Percentiles rank a stretch among this genome's conserved stretches.
These are phyloP conservation scores for Globisporangium cylindrosporum DNA, from an alignment of 352 stramenopile genomes.

Conservation along the genomic window DNA sequence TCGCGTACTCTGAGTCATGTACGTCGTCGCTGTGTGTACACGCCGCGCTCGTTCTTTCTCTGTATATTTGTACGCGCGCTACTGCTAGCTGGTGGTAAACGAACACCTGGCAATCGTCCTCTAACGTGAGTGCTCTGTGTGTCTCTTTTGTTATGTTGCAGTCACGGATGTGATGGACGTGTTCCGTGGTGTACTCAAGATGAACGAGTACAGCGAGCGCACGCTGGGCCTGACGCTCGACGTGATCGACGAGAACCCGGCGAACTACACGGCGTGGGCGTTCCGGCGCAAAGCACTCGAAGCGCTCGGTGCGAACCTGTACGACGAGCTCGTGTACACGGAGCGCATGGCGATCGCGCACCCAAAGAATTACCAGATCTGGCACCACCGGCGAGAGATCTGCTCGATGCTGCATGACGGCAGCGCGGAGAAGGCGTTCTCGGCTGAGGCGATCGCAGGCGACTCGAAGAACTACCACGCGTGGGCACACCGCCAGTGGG, in stretches of 20 bases:
- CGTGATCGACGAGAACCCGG: conserved; percentile 94
- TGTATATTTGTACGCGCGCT: not conserved
- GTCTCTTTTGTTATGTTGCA: conserved; percentile 20
- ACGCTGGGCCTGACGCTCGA: conserved; percentile 90
- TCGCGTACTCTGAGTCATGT: conserved; percentile 74
- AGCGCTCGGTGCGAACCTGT: conserved; percentile 64
- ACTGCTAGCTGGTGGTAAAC: not conserved
- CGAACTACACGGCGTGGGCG: conserved; percentile 99
- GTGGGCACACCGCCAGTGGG: conserved; percentile 97
- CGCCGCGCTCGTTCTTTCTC: not conserved
- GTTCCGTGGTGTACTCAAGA: conserved; percentile 91
- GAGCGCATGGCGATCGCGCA: conserved; percentile 89
- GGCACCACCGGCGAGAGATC: conserved; percentile 96
- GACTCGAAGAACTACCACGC: conserved; percentile 99
- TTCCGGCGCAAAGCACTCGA: conserved; percentile 92
- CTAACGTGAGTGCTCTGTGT: not conserved
- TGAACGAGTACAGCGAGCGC: conserved; percentile 90
- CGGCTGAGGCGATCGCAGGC: conserved; percentile 87
- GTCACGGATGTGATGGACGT: conserved; percentile 92
- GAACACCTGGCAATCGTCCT: not conserved
- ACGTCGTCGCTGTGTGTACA: conserved; percentile 19
- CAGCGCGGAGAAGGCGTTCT: conserved; percentile 91
- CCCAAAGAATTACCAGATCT: conserved; percentile 99
- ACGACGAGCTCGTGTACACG: conserved; percentile 65
- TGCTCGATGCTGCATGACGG: conserved; percentile 81